Evolutionary conservation across 306 rosid species (phyloP), one percentile per base, ranked within the genome.

Genomic region (Styphnolobium japonicum): DNA sequence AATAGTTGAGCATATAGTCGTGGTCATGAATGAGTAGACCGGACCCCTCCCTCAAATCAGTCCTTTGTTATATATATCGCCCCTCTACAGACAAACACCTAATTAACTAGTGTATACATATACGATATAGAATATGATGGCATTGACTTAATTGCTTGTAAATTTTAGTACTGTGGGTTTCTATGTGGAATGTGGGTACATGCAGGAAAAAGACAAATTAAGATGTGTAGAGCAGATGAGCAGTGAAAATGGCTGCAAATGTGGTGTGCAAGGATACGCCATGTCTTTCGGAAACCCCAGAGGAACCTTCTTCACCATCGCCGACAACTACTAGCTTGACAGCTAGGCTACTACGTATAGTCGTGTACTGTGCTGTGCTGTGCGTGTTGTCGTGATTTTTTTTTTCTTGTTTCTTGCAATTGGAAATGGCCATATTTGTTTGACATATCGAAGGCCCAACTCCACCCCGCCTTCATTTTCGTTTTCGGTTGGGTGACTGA

Each of bases 241-340:
- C n/a, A n/a, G n/a, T n/a, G n/a, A 61, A 43, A 71, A 36, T 61
- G 83, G 78, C 78, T 48, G 56, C 65, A 70, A 23, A 61, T 71
- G 45, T 21, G 71, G 82, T 19, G 25, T 33, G 12, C 58, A 9
- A 23, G 3, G 9, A 29, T 71, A 53, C 23, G 37, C 57, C 19
- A 31, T 77, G 85, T 66, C 78, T 68, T 19, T 82, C 33, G n/a
- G 75, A 67, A 86, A 52, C 62, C 48, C 23, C 56, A 12, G 6
- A 23, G 34, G 89, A 80, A 87, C 68, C 85, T 80, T 89, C 92
- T 84, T 84, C 85, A 15, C 55, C 71, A 56, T 79, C 61, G 81
- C 85, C 80, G 73, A 81, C 84, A 34, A 34, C 39, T 34, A 34
- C 39, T 34, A 6, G 7, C 39, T 34, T 34, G 34, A 34, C 76